Percentiles rank a stretch among this genome's conserved stretches.
phyloP scores from a whole-genome alignment of 2,329 filamentous ascomycete genomes.

The Thermomyces lanuginosus region DNA sequence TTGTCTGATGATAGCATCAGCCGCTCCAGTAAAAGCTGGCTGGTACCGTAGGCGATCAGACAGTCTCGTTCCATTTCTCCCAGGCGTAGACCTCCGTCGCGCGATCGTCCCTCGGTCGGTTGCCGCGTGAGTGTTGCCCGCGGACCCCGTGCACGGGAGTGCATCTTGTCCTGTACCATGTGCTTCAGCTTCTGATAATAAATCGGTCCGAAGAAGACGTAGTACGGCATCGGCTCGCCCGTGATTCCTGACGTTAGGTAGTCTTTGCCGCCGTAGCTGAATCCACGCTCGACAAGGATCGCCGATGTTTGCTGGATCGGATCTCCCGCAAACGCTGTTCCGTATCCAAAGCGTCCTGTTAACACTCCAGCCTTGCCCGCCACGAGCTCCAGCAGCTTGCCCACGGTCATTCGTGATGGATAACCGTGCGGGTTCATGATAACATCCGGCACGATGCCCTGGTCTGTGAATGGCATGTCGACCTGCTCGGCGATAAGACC shows the following conservation, averaged over 20 bases:
- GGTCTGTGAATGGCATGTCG: conserved; percentile 89
- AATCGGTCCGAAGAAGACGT: conserved; percentile 97
- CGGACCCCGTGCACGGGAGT: conserved; percentile 79
- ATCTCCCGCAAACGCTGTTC: conserved; percentile 69
- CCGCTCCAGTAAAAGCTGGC: conserved; percentile 77
- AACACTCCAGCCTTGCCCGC: conserved; percentile 87
- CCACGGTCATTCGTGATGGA: conserved; percentile 97
- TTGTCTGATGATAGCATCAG: conserved; percentile 90
- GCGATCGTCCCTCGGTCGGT: conserved; percentile 84
- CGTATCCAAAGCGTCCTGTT: conserved; percentile 72
- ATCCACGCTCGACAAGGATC: conserved; percentile 71
- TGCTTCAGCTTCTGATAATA: conserved; percentile 99
- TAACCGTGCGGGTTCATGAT: conserved; percentile 99
- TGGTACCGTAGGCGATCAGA: conserved; percentile 89
- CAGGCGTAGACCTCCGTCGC: conserved; percentile 78
- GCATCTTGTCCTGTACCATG: conserved; percentile 99
- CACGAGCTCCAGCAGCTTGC: conserved; percentile 88
- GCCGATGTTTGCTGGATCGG: conserved; percentile 80
- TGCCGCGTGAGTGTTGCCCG: conserved; percentile 84
- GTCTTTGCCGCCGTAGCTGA: conserved; percentile 94
- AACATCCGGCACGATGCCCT: conserved; percentile 84
- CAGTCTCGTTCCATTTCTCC: conserved; percentile 99
- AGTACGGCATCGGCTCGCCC: conserved; percentile 80
- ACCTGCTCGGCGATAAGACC: conserved; percentile 94
- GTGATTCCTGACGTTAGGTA: conserved; percentile 92